Evolutionary conservation across 1,139 yeast species (phyloP).

Genomic region (Spathaspora sp.): DNA sequence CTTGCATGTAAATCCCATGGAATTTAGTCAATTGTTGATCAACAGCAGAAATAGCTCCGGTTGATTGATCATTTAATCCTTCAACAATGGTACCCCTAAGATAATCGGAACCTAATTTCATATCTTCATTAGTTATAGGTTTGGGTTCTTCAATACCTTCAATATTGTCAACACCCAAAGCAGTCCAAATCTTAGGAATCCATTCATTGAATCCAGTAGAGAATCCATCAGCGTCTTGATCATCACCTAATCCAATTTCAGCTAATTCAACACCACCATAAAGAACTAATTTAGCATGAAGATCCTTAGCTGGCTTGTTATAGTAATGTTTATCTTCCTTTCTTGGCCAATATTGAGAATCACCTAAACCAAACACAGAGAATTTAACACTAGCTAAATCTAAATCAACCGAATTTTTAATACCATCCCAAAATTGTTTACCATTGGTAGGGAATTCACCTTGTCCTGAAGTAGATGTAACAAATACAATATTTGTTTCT

Average conservation of each 20-base stretch:
- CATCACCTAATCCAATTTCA: slow-evolving; percentile 89
- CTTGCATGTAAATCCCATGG: slow-evolving; percentile 99
- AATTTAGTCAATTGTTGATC: slow-evolving; percentile 95
- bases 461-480: slow-evolving; percentile 93
- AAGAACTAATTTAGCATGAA: slow-evolving; percentile 59
- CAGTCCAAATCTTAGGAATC: slow-evolving; percentile 85
- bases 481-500: slow-evolving; percentile 79
- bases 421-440: slow-evolving; percentile 82
- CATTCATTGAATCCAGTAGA: slow-evolving; percentile 85
- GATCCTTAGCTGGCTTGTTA: slow-evolving; percentile 86
- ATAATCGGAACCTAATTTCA: slow-evolving; percentile 82
- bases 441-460: slow-evolving; percentile 98
- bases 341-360: slow-evolving; percentile 95
- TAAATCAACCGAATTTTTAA: slow-evolving; percentile 67
- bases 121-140: slow-evolving; percentile 94
- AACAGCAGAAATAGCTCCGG: slow-evolving; percentile 90
- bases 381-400: slow-evolving; percentile 71
- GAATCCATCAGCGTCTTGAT: slow-evolving; percentile 95
- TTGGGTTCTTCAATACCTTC: slow-evolving; percentile 93
- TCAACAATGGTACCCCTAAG: slow-evolving; percentile 93
- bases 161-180: slow-evolving; percentile 81
- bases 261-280: slow-evolving; percentile 74
- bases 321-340: slow-evolving; percentile 92
- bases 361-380: slow-evolving; percentile 90
- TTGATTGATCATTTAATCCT: slow-evolving; percentile 75